Conservation (phyloP, 805 yeast genomes). For the Ogataea paraovalis region DNA sequence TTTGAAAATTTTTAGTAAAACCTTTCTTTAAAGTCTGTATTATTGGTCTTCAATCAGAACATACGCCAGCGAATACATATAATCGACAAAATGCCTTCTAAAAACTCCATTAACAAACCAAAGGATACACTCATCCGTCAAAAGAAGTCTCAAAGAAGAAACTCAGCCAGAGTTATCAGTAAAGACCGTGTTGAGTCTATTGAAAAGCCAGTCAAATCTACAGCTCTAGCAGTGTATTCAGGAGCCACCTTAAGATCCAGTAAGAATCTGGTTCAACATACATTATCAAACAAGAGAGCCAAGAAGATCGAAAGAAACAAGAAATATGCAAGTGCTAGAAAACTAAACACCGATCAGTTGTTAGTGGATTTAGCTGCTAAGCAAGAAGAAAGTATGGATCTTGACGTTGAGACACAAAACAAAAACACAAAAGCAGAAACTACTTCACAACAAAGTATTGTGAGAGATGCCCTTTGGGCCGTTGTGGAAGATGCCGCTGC, state of each 20-base stretch:
- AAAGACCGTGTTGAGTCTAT: not conserved
- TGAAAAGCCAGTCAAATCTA: conserved; percentile 13
- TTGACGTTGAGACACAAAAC: conserved; percentile 33
- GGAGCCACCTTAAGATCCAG: conserved; percentile 26
- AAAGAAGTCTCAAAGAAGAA: conserved; percentile 39
- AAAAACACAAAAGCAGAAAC: conserved; percentile 25
- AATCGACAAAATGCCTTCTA: conserved; percentile 62
- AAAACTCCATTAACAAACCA: conserved; percentile 79
- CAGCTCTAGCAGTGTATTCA: conserved; percentile 41
- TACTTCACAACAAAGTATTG: conserved; percentile 28
- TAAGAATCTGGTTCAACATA: conserved; percentile 44
- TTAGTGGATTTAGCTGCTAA: conserved; percentile 47
- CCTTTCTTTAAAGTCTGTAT: no score
- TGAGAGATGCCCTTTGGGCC: conserved; percentile 67
- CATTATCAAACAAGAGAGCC: conserved; percentile 73
- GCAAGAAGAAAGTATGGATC: conserved; percentile 47
- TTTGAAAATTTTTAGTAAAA: not conserved
- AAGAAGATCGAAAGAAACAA: conserved; percentile 77
- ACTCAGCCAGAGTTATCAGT: conserved; percentile 3
- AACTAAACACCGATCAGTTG: conserved; percentile 34
- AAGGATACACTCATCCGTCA: conserved; percentile 52
- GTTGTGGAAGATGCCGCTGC: conserved; percentile 58
- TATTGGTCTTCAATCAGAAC: no score
- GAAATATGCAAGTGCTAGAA: conserved; percentile 62
- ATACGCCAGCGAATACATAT: not conserved